These are phyloP conservation scores for Thecaphora thlaspeos DNA, from an alignment of 1,284 basidiomycete species.

Conservation along the genomic window DNA sequence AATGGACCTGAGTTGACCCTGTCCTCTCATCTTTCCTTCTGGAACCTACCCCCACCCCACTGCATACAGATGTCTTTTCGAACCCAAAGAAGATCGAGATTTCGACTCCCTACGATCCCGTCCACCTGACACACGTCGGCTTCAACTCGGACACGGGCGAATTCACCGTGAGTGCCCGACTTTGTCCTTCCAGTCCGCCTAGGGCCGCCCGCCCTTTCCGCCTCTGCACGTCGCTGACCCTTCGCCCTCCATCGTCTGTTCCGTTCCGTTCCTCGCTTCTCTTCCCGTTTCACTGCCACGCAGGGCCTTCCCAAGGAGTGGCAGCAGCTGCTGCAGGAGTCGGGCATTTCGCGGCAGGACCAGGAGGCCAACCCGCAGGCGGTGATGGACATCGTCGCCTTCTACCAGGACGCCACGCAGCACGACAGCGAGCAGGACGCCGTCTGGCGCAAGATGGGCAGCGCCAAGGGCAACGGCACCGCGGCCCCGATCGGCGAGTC, in stretches of 20 bases:
- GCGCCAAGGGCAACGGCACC: slow-evolving; percentile 30
- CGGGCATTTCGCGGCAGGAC: slow-evolving; percentile 88
- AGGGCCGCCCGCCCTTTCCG: no score
- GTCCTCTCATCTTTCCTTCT: no score
- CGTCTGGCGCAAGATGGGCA: slow-evolving; percentile 58
- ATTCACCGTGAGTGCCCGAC: slow-evolving; percentile 60
- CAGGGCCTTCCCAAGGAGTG: slow-evolving; percentile 97
- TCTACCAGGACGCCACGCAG: slow-evolving; percentile 75
- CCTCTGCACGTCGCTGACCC: no score
- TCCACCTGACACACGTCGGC: slow-evolving; percentile 97
- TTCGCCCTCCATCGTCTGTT: neutral
- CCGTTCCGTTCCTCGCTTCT: neutral
- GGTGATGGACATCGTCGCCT: slow-evolving; percentile 98
- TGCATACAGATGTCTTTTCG: slow-evolving; percentile 72
- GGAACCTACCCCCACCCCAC: no score
- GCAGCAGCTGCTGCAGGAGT: slow-evolving; percentile 95
- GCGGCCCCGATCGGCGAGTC: slow-evolving; percentile 20
- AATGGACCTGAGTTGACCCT: no score
- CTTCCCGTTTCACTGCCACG: slow-evolving; percentile 50
- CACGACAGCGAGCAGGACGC: slow-evolving; percentile 48
- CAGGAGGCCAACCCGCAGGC: slow-evolving; percentile 98
- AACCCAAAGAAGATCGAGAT: slow-evolving; percentile 84
- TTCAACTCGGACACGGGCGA: slow-evolving; percentile 99
- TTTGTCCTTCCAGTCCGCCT: no score
- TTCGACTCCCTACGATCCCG: slow-evolving; percentile 96